Conservation (phyloP, 169 alveolate genomes). For the Cryptosporidium tyzzeri region DNA sequence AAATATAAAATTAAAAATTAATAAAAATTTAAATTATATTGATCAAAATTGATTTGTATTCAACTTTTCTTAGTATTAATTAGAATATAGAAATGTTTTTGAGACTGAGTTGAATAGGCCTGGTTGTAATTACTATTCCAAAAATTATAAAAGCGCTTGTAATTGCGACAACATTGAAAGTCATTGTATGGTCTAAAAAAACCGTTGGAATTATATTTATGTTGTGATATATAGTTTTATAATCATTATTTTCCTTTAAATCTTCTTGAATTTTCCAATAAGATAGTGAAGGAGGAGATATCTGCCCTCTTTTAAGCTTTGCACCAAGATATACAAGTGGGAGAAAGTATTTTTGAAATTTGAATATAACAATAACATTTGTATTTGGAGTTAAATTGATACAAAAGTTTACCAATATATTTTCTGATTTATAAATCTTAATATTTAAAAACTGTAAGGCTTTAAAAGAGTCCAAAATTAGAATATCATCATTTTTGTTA, state of each 20-base stretch:
- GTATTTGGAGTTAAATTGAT: slow-evolving; percentile 18
- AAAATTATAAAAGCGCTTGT: slow-evolving; percentile 59
- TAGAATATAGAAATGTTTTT: neutral
- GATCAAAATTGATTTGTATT: neutral
- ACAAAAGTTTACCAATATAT: slow-evolving; percentile 29
- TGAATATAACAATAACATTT: slow-evolving; percentile 19
- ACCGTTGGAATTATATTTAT: slow-evolving; percentile 15
- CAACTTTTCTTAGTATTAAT: neutral
- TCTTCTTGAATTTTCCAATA: slow-evolving; percentile 8
- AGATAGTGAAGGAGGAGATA: slow-evolving; percentile 56
- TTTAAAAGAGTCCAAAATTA: slow-evolving; percentile 5
- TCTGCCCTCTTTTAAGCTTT: slow-evolving; percentile 48
- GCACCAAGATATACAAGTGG: slow-evolving; percentile 42
- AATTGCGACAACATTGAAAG: slow-evolving; percentile 51
- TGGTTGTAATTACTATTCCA: slow-evolving; percentile 43
- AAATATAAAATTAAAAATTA: too few relatives aligned
- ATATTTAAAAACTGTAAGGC: slow-evolving; percentile 14
- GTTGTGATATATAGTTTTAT: slow-evolving; percentile 14
- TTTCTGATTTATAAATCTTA: neutral
- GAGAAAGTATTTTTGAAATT: slow-evolving; percentile 17
- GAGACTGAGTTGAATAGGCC: slow-evolving; percentile 5
- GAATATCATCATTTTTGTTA: neutral
- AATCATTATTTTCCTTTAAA: neutral
- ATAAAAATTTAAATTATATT: too few relatives aligned
- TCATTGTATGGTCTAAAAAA: slow-evolving; percentile 40